These are phyloP conservation scores for Phytophthora boehmeriae DNA, from an alignment of 352 stramenopile genomes.

Conservation along the genomic window DNA sequence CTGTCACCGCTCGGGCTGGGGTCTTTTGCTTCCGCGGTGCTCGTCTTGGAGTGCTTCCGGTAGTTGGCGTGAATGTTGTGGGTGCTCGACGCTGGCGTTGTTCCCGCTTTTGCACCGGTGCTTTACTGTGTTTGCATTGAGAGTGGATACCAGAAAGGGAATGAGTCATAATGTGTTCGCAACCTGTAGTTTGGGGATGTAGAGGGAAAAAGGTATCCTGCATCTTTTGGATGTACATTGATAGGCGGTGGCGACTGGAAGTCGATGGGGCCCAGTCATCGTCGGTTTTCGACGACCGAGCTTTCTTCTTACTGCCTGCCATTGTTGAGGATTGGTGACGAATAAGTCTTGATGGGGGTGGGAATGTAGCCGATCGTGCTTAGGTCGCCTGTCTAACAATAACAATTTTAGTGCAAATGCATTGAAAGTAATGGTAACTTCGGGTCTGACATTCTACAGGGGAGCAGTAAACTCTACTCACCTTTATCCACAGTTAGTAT, in stretches of 20 bases:
- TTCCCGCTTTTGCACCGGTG: constrained; percentile 24
- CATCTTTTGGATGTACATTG: constrained; percentile 41
- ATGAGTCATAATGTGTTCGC: background rate
- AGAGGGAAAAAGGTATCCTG: constrained; percentile 13
- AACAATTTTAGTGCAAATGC: constrained; percentile 25
- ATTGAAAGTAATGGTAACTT: background rate
- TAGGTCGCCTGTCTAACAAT: constrained; percentile 28
- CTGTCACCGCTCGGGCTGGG: constrained; percentile 12
- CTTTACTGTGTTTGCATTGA: constrained; percentile 19
- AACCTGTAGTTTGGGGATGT: background rate
- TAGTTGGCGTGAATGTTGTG: constrained; percentile 31
- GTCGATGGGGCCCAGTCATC: constrained; percentile 30
- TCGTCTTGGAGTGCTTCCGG: constrained; percentile 24
- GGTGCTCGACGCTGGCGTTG: constrained; percentile 38
- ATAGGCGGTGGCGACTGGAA: constrained; percentile 26
- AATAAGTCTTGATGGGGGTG: background rate
- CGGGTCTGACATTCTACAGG: too few species aligned
- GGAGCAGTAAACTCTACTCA: too few species aligned
- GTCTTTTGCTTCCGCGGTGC: constrained; percentile 29
- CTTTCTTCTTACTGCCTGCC: constrained; percentile 36
- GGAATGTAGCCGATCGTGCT: background rate
- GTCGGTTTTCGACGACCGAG: constrained; percentile 21
- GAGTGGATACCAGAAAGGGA: background rate
- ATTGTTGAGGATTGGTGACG: constrained; percentile 19
- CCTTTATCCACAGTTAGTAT: constrained; percentile 23